Percentiles rank a stretch among this genome's conserved stretches.
Evolutionary conservation across 2,329 filamentous ascomycete species (phyloP).

Genomic region (Colletotrichum theobromicola): DNA sequence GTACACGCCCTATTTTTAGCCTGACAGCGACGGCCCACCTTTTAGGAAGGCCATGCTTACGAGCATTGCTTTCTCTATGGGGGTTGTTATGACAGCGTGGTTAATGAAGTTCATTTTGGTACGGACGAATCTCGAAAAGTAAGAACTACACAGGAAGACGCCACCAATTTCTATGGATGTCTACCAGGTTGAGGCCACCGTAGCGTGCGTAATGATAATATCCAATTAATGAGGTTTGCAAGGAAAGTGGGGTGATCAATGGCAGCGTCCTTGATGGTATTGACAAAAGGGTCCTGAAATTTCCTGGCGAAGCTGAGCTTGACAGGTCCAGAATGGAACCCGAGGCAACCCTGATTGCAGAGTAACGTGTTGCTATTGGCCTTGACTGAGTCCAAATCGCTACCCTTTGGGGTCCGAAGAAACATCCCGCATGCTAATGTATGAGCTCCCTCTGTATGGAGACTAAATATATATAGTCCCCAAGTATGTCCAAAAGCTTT

Average conservation of each 20-base stretch:
- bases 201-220: neutral
- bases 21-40: slow-evolving; percentile 4
- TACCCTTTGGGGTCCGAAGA: too few relatives aligned
- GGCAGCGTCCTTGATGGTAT: neutral
- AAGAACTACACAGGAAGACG: slow-evolving; percentile 22
- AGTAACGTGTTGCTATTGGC: too few relatives aligned
- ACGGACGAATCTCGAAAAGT: slow-evolving; percentile 38
- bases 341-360: too few relatives aligned
- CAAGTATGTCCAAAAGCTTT: too few relatives aligned
- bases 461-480: too few relatives aligned
- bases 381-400: too few relatives aligned
- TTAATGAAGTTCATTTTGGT: slow-evolving; percentile 36
- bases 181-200: slow-evolving; percentile 21
- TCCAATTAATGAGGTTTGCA: neutral
- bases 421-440: too few relatives aligned
- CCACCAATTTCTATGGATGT: slow-evolving; percentile 32
- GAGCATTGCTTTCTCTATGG: slow-evolving; percentile 29
- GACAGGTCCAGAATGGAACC: too few relatives aligned
- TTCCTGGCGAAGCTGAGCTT: neutral
- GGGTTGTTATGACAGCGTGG: slow-evolving; percentile 41
- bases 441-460: too few relatives aligned
- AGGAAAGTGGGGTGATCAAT: neutral
- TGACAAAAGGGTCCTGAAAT: neutral
- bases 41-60: slow-evolving; percentile 24
- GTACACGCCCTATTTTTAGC: slow-evolving; percentile 21